Percentiles rank a stretch among this genome's conserved stretches.
These are phyloP conservation scores for Aspergillus saccharolyticus DNA, from an alignment of 495 filamentous ascomycete genomes.

Conservation along the genomic window DNA sequence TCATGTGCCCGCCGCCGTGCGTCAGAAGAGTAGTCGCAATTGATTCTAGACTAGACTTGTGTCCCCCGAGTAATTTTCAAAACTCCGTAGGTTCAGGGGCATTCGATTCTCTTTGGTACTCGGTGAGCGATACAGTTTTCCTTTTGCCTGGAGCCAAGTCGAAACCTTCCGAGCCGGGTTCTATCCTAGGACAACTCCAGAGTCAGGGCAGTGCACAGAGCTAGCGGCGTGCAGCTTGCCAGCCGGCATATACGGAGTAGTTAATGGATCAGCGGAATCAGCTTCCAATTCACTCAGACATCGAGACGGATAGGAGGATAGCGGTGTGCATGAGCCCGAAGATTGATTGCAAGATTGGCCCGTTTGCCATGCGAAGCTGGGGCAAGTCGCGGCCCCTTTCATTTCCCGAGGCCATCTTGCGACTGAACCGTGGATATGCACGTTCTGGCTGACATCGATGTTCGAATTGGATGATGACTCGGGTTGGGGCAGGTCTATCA, in stretches of 20 bases:
- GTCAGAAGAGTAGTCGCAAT: background rate
- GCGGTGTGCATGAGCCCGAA: slow-evolving; percentile 20
- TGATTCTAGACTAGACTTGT: background rate
- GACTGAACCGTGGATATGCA: background rate
- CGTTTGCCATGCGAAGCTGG: background rate
- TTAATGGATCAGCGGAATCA: too few species aligned
- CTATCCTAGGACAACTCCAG: background rate
- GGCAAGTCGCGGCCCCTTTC: background rate
- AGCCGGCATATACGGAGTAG: background rate
- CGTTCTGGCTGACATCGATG: background rate
- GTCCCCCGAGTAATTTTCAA: background rate
- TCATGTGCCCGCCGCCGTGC: background rate
- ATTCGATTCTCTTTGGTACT: background rate
- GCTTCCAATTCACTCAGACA: slow-evolving; percentile 1
- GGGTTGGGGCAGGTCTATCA: background rate
- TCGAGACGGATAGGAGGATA: background rate
- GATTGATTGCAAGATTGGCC: slow-evolving; percentile 4
- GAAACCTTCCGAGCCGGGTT: background rate
- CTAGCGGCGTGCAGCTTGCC: background rate
- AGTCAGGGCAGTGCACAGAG: slow-evolving; percentile 2
- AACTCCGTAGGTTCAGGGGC: background rate
- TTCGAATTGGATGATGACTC: background rate
- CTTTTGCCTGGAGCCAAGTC: background rate
- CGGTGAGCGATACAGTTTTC: background rate
- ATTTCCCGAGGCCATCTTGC: background rate